Percentiles rank a stretch among this genome's conserved stretches.
These are phyloP conservation scores for Asclepias syriaca DNA, from an alignment of 257 asterid species.

Conservation along the genomic window DNA sequence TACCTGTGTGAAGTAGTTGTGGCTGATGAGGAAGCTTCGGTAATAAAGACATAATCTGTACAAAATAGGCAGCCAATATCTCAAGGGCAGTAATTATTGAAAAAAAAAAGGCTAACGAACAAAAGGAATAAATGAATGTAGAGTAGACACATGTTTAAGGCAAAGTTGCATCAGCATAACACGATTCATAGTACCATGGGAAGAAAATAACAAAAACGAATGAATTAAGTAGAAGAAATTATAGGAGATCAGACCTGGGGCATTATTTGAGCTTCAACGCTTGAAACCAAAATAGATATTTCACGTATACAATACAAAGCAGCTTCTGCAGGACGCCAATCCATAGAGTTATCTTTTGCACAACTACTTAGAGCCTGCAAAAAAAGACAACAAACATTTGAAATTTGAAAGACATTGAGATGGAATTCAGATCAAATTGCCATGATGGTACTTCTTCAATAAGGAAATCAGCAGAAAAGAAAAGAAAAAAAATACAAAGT, in stretches of 20 bases:
- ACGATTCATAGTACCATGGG: not conserved
- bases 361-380: constrained; percentile 56
- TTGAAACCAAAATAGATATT: constrained; percentile 80
- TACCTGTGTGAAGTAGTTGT: constrained; percentile 96
- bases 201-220: not conserved
- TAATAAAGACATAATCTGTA: constrained; percentile 81
- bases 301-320: constrained; percentile 89
- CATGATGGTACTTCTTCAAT: not conserved
- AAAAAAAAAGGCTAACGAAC: not conserved
- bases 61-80: constrained; percentile 2
- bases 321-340: constrained; percentile 98
- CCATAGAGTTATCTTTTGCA: constrained; percentile 43
- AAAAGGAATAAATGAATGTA: not conserved
- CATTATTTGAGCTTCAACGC: constrained; percentile 72
- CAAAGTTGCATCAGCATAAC: not conserved
- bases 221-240: not conserved
- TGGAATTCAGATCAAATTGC: constrained; percentile 6
- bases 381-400: constrained; percentile 14
- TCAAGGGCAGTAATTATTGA: not conserved
- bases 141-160: not conserved
- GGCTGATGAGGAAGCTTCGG: constrained; percentile 91
- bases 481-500: not conserved
- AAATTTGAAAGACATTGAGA: not conserved
- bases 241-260: constrained; percentile 69
- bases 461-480: not conserved